These are phyloP conservation scores for Yamadazyma siamensis DNA, from an alignment of 1,139 yeast species.

Conservation along the genomic window DNA sequence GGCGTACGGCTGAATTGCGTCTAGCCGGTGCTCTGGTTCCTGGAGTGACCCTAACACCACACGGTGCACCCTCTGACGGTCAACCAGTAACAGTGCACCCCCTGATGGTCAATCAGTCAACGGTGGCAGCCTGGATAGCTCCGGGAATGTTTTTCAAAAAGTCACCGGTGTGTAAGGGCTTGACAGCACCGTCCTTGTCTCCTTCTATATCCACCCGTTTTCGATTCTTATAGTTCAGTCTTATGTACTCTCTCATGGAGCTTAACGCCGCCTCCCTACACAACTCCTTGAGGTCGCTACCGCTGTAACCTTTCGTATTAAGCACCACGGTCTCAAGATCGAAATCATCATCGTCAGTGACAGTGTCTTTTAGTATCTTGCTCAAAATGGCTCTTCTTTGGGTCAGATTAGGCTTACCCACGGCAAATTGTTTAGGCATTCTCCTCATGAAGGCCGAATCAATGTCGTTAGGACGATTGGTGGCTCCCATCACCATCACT, in stretches of 20 bases:
- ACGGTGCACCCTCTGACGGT: too few species aligned
- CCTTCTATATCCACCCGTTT: conserved; percentile 26
- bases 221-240: conserved; percentile 44
- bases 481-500: conserved; percentile 88
- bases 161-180: conserved; percentile 46
- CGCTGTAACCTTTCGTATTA: conserved; percentile 75
- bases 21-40: too few species aligned
- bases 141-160: too few species aligned
- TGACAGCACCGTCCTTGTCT: conserved; percentile 23
- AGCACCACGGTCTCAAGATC: conserved; percentile 59
- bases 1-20: too few species aligned
- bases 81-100: too few species aligned
- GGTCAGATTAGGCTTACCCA: conserved; percentile 63
- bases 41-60: too few species aligned
- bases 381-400: conserved; percentile 71
- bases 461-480: conserved; percentile 87
- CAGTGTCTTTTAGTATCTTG: conserved; percentile 64
- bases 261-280: conserved; percentile 92
- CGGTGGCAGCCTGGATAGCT: too few species aligned
- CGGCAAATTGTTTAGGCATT: conserved; percentile 86
- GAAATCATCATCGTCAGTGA: conserved; percentile 53
- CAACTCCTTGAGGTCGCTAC: conserved; percentile 86
- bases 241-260: conserved; percentile 83
- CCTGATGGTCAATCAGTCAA: too few species aligned
- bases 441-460: conserved; percentile 91